Evolutionary conservation across 2,329 filamentous ascomycete species (phyloP).

Genomic region (Hysterium pulicare): DNA sequence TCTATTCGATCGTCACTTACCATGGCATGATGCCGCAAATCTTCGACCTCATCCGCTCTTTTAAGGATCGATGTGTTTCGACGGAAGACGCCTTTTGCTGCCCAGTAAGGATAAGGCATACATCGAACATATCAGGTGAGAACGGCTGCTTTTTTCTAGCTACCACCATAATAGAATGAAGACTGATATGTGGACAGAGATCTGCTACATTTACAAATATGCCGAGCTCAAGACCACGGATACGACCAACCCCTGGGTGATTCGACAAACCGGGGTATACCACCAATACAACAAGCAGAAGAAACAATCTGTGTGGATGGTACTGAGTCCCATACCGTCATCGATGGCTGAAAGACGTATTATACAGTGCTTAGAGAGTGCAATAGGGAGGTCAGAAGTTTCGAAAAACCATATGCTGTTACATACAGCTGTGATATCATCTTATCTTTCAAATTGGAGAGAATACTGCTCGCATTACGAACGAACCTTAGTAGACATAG

Average conservation of each 20-base stretch:
- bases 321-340: constrained; percentile 21
- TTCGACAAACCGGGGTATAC: constrained; percentile 33
- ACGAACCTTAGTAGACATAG: constrained; percentile 17
- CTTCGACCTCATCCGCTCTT: constrained; percentile 20
- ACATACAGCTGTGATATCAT: constrained; percentile 24
- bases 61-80: constrained; percentile 19
- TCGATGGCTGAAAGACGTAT: constrained; percentile 12
- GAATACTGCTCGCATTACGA: constrained; percentile 25
- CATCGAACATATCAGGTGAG: too few species aligned
- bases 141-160: too few species aligned
- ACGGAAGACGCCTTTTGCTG: constrained; percentile 23
- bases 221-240: constrained; percentile 23
- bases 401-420: constrained; percentile 17
- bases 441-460: constrained; percentile 29
- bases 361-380: constrained; percentile 1
- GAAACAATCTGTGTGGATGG: constrained; percentile 21
- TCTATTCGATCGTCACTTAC: constrained; percentile 14
- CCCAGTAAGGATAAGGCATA: too few species aligned
- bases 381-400: not conserved
- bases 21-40: too few species aligned
- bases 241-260: constrained; percentile 23
- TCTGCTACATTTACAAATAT: constrained; percentile 30
- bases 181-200: too few species aligned
- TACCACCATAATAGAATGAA: too few species aligned
- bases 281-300: constrained; percentile 23